Conservation (phyloP, 148 eudicot species). For the Oxyria digyna region DNA sequence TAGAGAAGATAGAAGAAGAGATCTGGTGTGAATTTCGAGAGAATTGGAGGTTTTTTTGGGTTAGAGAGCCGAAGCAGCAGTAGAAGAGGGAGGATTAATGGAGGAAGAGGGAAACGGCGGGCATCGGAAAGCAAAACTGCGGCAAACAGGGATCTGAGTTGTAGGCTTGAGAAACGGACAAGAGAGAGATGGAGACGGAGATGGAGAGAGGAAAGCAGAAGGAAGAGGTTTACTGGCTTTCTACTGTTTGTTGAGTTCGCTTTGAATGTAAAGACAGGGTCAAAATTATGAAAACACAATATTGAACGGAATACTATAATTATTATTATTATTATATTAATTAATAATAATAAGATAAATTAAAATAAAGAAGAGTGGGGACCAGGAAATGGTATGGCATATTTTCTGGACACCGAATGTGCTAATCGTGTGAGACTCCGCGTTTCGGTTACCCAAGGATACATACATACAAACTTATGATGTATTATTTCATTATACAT, state of each 20-base stretch:
- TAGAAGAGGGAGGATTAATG: background rate
- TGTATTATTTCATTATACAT: no score
- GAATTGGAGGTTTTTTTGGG: background rate
- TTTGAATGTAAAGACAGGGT: slow-evolving; percentile 10
- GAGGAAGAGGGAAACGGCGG: background rate
- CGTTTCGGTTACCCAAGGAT: no score
- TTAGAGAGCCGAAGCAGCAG: background rate
- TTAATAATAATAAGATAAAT: background rate
- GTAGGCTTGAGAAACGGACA: background rate
- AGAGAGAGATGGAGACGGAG: slow-evolving; percentile 3
- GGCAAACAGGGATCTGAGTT: slow-evolving; percentile 8
- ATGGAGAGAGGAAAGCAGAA: slow-evolving; percentile 8
- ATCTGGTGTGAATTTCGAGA: slow-evolving; percentile 5
- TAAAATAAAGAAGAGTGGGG: slow-evolving; percentile 2
- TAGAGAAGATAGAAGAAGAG: background rate
- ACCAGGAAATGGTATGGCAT: background rate
- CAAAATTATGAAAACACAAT: slow-evolving; percentile 3
- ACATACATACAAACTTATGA: no score
- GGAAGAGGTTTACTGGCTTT: slow-evolving; percentile 7
- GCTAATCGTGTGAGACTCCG: slow-evolving; percentile 7
- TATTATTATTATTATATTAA: no score
- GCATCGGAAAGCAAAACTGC: background rate
- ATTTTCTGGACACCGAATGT: background rate
- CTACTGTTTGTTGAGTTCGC: slow-evolving; percentile 10
- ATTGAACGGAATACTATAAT: slow-evolving; percentile 1